Evolutionary conservation across 2,329 filamentous ascomycete genomes (phyloP).

Genomic region (Trichoderma sp.): DNA sequence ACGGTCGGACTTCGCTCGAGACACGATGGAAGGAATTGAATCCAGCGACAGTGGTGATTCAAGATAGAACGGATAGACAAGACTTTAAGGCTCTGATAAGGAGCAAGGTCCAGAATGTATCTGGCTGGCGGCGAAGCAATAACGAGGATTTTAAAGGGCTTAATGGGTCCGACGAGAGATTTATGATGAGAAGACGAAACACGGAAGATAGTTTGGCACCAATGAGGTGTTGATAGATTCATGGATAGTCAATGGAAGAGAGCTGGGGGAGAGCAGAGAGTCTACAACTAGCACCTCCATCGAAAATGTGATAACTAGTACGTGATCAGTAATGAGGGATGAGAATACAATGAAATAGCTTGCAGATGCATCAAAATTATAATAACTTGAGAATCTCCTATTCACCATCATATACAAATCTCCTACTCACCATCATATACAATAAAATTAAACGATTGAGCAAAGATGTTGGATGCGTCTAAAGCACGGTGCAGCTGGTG

Average conservation of each 20-base stretch:
- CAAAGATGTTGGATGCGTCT: background rate
- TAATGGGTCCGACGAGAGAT: background rate
- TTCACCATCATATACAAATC: too few relatives aligned
- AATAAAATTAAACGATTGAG: background rate
- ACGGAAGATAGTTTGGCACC: constrained; percentile 1
- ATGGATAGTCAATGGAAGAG: background rate
- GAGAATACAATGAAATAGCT: background rate
- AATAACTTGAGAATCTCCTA: background rate
- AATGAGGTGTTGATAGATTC: background rate
- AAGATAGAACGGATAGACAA: background rate
- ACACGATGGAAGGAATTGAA: background rate
- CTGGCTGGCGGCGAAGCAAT: background rate
- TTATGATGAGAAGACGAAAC: background rate
- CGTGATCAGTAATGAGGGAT: background rate
- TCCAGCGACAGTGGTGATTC: background rate
- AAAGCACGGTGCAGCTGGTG: background rate
- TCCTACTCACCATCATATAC: background rate
- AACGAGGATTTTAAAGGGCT: background rate
- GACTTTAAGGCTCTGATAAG: background rate
- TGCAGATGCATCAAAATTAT: background rate
- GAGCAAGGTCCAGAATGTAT: background rate
- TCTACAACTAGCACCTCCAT: background rate
- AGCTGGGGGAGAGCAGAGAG: background rate
- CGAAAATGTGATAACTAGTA: background rate
- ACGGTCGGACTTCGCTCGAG: background rate